Conservation (phyloP, 1,284 basidiomycete species). For the Stereum hirsutum region DNA sequence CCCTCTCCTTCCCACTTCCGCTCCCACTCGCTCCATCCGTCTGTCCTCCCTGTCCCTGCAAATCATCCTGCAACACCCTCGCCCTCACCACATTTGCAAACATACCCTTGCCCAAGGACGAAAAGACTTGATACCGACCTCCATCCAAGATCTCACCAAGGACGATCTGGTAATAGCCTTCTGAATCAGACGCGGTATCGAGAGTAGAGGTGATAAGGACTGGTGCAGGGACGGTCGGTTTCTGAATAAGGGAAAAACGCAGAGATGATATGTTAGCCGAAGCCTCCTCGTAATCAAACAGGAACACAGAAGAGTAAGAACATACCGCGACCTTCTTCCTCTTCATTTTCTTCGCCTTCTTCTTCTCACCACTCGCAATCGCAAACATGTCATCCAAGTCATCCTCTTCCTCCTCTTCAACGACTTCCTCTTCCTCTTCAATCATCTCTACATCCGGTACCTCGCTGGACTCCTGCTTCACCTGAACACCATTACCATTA, state of each 20-base stretch:
- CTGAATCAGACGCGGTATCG: constrained; percentile 76
- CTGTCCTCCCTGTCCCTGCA: too few relatives aligned
- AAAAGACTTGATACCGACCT: constrained; percentile 92
- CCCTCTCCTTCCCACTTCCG: constrained; percentile 56
- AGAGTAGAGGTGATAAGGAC: constrained; percentile 62
- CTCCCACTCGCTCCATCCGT: too few relatives aligned
- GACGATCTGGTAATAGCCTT: constrained; percentile 94
- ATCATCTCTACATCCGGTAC: constrained; percentile 51
- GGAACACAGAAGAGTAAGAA: too few relatives aligned
- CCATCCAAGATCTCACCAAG: constrained; percentile 92
- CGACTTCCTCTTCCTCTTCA: constrained; percentile 53
- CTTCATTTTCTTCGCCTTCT: constrained; percentile 48
- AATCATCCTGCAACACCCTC: constrained; percentile 69
- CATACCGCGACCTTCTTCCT: constrained; percentile 44
- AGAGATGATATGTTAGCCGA: too few relatives aligned
- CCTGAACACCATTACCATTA: too few relatives aligned
- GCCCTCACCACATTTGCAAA: constrained; percentile 95
- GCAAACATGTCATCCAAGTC: constrained; percentile 91
- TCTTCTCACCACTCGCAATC: constrained; percentile 38
- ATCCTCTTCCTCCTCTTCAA: constrained; percentile 60
- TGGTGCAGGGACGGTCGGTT: constrained; percentile 42
- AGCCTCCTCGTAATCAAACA: too few relatives aligned
- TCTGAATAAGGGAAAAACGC: constrained; percentile 25
- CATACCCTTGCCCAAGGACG: constrained; percentile 95
- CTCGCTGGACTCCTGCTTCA: constrained; percentile 29